Evolutionary conservation across 768 basidiomycete species (phyloP).

Genomic region (Pisolithus marmoratus): DNA sequence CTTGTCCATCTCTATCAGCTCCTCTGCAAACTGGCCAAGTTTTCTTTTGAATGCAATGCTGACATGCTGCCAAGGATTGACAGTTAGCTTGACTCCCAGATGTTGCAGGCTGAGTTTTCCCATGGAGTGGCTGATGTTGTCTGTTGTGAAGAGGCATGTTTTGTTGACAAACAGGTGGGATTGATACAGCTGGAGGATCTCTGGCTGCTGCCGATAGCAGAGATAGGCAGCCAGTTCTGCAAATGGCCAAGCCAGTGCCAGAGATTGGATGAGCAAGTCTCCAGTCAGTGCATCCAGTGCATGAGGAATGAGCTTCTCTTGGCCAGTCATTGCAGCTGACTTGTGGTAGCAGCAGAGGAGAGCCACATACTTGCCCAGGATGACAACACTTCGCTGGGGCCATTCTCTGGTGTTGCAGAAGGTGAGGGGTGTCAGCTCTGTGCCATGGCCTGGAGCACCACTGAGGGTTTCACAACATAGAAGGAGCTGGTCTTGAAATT

Average conservation of each 20-base stretch:
- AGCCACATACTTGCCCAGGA: constrained; percentile 10
- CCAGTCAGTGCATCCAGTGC: constrained; percentile 15
- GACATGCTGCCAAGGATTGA: constrained; percentile 14
- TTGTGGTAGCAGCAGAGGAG: constrained; percentile 17
- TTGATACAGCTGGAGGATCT: neutral
- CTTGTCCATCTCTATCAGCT: constrained; percentile 1
- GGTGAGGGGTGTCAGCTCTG: too few relatives aligned
- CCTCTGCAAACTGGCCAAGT: constrained; percentile 2
- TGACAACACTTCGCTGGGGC: constrained; percentile 10
- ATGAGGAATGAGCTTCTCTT: constrained; percentile 24
- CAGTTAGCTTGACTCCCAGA: constrained; percentile 3
- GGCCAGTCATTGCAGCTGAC: constrained; percentile 4
- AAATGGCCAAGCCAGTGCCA: constrained; percentile 14
- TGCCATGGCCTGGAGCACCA: too few relatives aligned
- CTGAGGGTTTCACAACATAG: constrained; percentile 1
- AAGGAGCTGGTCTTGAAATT: neutral
- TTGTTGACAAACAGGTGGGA: constrained; percentile 16
- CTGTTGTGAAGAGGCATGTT: constrained; percentile 6
- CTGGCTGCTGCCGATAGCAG: neutral
- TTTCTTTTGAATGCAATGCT: constrained; percentile 17
- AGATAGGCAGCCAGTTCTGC: constrained; percentile 3
- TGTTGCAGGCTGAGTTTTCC: neutral
- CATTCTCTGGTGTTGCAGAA: too few relatives aligned
- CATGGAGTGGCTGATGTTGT: constrained; percentile 1
- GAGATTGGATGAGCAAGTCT: constrained; percentile 21